phyloP scores from a whole-genome alignment of 306 rosid genomes.

The Comarum palustre region DNA sequence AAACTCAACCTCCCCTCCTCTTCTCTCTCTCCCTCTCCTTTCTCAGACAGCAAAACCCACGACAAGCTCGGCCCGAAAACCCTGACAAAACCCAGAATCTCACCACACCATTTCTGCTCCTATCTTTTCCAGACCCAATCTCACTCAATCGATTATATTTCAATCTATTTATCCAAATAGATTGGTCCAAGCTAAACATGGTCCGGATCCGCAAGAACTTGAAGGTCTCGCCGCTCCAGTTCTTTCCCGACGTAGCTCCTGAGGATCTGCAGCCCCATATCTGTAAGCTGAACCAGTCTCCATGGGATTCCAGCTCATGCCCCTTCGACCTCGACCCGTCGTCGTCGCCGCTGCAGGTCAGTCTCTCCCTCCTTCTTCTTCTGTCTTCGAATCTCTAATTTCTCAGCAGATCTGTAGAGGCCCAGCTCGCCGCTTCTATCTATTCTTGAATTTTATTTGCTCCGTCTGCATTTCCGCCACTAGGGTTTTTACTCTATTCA shows the following conservation, averaged over 20 bases:
- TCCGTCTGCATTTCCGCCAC: background rate
- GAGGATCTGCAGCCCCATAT: conserved; percentile 3
- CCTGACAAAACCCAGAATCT: background rate
- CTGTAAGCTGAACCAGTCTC: conserved; percentile 10
- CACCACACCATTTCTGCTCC: background rate
- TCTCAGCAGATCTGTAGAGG: background rate
- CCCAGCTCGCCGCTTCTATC: background rate
- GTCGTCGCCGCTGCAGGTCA: conserved; percentile 8
- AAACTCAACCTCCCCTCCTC: background rate
- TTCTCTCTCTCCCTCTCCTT: background rate
- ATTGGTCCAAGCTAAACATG: background rate
- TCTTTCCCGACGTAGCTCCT: background rate
- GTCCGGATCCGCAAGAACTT: conserved; percentile 8
- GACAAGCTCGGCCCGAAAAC: background rate
- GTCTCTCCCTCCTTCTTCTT: background rate
- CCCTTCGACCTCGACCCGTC: background rate
- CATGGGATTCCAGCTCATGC: background rate
- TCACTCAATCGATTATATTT: background rate
- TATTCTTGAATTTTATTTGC: background rate
- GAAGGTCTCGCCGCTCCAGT: conserved; percentile 2
- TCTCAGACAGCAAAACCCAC: conserved; percentile 9
- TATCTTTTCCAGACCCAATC: background rate
- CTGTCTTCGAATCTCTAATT: background rate
- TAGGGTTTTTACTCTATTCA: conserved; percentile 6
- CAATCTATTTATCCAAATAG: background rate